phyloP scores from a whole-genome alignment of 2,329 filamentous ascomycete genomes.

The Neofusicoccum umdonicola region DNA sequence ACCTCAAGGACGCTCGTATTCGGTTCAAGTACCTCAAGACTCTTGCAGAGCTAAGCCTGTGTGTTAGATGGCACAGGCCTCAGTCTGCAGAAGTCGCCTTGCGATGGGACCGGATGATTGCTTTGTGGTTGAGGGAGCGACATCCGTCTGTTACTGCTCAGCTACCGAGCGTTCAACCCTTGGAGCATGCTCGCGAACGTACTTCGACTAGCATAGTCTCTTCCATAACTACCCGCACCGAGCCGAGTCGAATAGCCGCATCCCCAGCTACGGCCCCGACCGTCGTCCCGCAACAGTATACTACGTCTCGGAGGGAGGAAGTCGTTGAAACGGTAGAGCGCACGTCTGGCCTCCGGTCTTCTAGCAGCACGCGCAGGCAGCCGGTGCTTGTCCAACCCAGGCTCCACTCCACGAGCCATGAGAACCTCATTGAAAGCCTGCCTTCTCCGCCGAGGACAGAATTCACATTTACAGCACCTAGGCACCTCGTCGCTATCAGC shows the following conservation, averaged over 20 bases:
- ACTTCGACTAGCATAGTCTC: background rate
- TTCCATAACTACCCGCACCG: background rate
- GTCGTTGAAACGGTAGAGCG: background rate
- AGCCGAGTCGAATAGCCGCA: background rate
- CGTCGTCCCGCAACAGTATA: no score
- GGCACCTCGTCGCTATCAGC: background rate
- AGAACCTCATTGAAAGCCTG: background rate
- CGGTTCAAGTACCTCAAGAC: background rate
- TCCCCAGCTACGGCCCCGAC: no score
- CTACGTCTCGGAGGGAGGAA: background rate
- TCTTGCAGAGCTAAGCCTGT: background rate
- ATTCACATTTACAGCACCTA: background rate
- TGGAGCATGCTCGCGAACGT: background rate
- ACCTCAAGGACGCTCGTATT: background rate
- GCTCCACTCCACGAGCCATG: background rate
- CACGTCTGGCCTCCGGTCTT: background rate
- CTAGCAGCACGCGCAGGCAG: background rate
- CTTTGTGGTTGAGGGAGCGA: background rate
- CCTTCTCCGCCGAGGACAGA: background rate
- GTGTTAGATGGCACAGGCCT: background rate
- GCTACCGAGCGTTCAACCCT: background rate
- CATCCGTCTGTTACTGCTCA: background rate
- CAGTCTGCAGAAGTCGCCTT: background rate
- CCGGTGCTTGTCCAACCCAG: background rate
- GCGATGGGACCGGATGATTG: background rate